Evolutionary conservation across 805 yeast species (phyloP), one percentile per base, ranked within the genome.

Genomic region (Candida jianshihensis): DNA sequence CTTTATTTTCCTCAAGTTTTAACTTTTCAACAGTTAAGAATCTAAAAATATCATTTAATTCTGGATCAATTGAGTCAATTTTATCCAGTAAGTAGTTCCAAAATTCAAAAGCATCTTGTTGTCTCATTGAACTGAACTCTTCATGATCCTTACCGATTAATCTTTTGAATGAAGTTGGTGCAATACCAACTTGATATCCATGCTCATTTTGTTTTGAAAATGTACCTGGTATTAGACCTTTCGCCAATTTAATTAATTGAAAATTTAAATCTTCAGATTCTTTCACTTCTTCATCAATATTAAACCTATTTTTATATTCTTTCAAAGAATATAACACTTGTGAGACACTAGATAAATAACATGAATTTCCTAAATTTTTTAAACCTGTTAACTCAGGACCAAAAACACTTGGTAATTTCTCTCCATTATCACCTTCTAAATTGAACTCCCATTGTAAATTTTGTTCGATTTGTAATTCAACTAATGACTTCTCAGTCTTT

Each of bases 71-170:
- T 5, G 56, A 54, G 43, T 82, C 89, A 19, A 88, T 57, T 43
- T 74, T 70, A 38, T 80, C 82, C 20, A 79, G 51, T 8, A 90
- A 57, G 53, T 78, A 82, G 5, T 75, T 60, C 59, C 88, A 72
- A 53, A 88, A 92, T 57, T 92, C 98, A 64, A 79, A 83, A 0
- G 97, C 92, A 63, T 92, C 99, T 57, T 92, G 98, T 55, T 92
- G 99, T 47, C 78, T 75, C 70, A 80, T 84, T 0, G 95, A 79
- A 31, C 79, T 68, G 49, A 92, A 92, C 51, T 92, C 98, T 14
- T 68, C 67, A 56, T 92, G 94, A 26, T 75, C 75, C 34, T 71
- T 71, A 4, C 96, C 96, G 35, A 92, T 66, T 19, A 87, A 62
- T 8, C 74, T 64, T 56, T 90, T 90, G 59, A 92, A 79, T 33